Evolutionary conservation across 1,139 yeast genomes (phyloP).

Genomic region (Sugiyamaella grinbergsii): DNA sequence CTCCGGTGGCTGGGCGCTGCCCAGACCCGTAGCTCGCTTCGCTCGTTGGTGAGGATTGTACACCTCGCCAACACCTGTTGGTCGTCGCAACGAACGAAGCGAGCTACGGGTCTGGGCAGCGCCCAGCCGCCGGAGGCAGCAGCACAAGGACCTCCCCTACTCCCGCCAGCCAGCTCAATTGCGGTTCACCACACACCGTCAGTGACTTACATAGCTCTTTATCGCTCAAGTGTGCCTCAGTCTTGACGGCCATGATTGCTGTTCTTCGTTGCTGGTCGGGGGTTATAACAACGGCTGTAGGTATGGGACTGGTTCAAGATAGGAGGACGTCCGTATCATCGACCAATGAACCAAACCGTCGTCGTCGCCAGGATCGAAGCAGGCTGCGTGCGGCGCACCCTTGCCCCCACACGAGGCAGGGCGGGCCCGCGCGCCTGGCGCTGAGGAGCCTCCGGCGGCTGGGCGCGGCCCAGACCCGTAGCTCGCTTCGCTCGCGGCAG

Average conservation of each 20-base stretch:
- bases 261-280: not conserved
- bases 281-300: constrained; percentile 9
- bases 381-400: constrained; percentile 9
- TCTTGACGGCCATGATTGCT: constrained; percentile 27
- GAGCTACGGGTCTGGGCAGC: not conserved
- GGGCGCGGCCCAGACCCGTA: not conserved
- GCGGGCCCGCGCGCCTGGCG: not conserved
- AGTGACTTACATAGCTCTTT: constrained; percentile 27
- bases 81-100: no score
- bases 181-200: not conserved
- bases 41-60: no score
- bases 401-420: constrained; percentile 3
- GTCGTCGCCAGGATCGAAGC: not conserved
- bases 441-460: constrained; percentile 1
- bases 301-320: constrained; percentile 1
- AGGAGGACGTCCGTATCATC: constrained; percentile 10
- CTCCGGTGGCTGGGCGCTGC: not conserved
- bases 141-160: not conserved
- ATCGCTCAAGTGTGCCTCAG: constrained; percentile 31
- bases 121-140: not conserved
- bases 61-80: not conserved
- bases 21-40: not conserved
- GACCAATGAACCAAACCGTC: constrained; percentile 11
- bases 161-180: not conserved
- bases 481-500: constrained; percentile 1